A percentile compares a stretch with the other conserved stretches of the same genome.
These are phyloP conservation scores for Populus hybrid DNA, from an alignment of 441 rosid species.

Conservation along the genomic window DNA sequence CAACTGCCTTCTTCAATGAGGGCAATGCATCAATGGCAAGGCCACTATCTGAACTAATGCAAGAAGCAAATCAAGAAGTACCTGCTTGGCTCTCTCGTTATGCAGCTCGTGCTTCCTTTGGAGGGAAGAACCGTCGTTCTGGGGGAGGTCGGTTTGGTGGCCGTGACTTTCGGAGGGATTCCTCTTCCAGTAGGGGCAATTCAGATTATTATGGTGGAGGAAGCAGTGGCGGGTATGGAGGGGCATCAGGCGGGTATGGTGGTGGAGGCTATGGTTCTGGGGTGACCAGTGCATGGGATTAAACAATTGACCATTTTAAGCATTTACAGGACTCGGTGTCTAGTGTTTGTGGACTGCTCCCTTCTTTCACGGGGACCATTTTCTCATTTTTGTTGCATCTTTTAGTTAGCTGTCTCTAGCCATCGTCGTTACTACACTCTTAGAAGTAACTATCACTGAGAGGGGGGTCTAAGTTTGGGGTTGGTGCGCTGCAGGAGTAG, in stretches of 20 bases:
- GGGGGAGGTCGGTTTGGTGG: conserved; percentile 75
- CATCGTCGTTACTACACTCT: conserved; percentile 18
- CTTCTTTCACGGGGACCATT: background rate
- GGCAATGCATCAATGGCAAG: conserved; percentile 71
- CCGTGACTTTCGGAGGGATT: conserved; percentile 67
- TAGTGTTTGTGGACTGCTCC: conserved; percentile 23
- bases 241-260: conserved; percentile 42
- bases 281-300: conserved; percentile 77
- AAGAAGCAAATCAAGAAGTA: conserved; percentile 93
- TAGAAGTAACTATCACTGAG: conserved; percentile 27
- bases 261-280: conserved; percentile 40
- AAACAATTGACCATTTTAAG: conserved; percentile 11
- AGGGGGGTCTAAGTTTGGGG: conserved; percentile 27
- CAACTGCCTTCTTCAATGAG: conserved; percentile 94
- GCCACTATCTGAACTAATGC: conserved; percentile 74
- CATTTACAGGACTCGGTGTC: conserved; percentile 14
- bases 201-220: conserved; percentile 53
- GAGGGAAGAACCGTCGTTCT: conserved; percentile 60
- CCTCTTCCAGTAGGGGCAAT: conserved; percentile 39
- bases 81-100: conserved; percentile 83
- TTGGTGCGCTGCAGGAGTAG: conserved; percentile 28
- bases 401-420: conserved; percentile 18
- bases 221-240: conserved; percentile 42
- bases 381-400: conserved; percentile 5
- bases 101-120: conserved; percentile 60